Evolutionary conservation across 352 stramenopile genomes (phyloP).

Genomic region (Hyaloperonospora brassicae): DNA sequence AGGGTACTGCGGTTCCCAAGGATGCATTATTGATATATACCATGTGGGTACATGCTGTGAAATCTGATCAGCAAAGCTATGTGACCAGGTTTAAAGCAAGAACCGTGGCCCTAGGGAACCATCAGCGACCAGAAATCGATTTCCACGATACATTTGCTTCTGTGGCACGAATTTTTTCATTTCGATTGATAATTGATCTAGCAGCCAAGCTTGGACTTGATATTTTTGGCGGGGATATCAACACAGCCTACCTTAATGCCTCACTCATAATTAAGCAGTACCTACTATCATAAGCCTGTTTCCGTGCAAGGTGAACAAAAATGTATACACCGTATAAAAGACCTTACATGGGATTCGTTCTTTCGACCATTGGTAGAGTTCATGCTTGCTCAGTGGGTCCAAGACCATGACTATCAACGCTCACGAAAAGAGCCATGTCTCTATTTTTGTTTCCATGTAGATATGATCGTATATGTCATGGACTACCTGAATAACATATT

Average conservation of each 20-base stretch:
- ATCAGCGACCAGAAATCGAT: background rate
- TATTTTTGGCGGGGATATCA: background rate
- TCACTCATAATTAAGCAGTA: background rate
- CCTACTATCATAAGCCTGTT: background rate
- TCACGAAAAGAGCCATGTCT: background rate
- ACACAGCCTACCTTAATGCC: background rate
- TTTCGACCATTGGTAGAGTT: background rate
- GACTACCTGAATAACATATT: background rate
- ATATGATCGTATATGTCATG: background rate
- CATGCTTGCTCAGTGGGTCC: background rate
- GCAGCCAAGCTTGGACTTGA: background rate
- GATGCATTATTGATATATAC: constrained; percentile 1
- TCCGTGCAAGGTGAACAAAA: background rate
- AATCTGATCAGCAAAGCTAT: constrained; percentile 1
- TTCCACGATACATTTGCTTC: background rate
- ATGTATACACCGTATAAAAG: background rate
- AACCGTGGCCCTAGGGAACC: background rate
- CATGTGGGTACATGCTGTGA: constrained; percentile 1
- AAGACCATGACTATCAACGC: background rate
- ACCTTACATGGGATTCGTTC: background rate
- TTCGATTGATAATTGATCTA: background rate
- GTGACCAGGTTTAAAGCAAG: background rate
- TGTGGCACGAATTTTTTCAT: background rate
- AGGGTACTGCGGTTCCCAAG: constrained; percentile 1
- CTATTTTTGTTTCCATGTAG: background rate